Base-by-base conservation (phyloP, 2,329 filamentous ascomycete genomes). In the Sclerotinia subarctica region DNA sequence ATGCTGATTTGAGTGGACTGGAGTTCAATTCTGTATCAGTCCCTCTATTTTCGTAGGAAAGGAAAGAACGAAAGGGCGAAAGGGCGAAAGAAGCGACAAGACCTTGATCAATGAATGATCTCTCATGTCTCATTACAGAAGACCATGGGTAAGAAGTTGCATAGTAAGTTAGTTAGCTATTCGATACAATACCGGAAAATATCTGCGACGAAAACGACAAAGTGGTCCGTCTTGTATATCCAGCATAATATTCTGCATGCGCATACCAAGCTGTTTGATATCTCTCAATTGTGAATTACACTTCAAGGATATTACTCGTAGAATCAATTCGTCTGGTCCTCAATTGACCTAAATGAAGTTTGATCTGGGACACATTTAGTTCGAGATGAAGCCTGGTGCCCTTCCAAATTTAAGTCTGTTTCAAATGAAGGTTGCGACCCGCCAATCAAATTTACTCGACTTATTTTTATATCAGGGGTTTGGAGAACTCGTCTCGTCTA, bases 341-440 rank as follows among this genome's bases (percentile, higher is more conserved):
- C 57, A 54, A 52, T 53, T 32, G 63, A 35, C 19, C 58, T 32
- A 32, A 54, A 49, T 53, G 26, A 49, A 46, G 26, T 26, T 67
- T 59, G 57, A 54, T 63, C 65, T 67, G 57, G 47, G 46, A 67
- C 65, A 64, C 2, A 64, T 63, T 35, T 51, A 29, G 44, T 52
- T 66, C 21, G 44, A 62, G 44, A 42, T 66, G 64, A 54, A 63
- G 44, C 29, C 35, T 35, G 35, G 35, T 35, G 35, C 7, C 35
- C 53, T 44, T 60, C 38, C 44, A 32, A 58, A 66, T 21, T 67
- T 54, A 67, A 54, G 65, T 38, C 46, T 38, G 65, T 67, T 67
- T 67, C 65, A 67, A 35, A 26, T 60, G 56, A 53, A 47, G 29
- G n/a, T 35, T 42, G 29, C 15, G 35, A 32, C 5, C 57, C 65